Conservation (phyloP, 352 stramenopile species). For the Phytophthora citrophthora region DNA sequence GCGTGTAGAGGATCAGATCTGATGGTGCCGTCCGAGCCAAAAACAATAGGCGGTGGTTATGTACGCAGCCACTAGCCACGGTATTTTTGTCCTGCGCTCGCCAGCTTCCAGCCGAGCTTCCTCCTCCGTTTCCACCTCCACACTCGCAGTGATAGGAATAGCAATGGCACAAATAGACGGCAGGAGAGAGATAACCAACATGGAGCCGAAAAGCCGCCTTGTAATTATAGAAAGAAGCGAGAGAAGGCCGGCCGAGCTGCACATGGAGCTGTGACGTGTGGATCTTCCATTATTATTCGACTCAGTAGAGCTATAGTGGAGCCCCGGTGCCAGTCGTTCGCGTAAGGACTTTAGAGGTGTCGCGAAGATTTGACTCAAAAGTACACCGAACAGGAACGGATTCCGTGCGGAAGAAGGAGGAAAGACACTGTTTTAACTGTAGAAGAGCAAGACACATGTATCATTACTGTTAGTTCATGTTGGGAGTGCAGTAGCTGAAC, state of each 20-base stretch:
- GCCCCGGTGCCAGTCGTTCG: too few species aligned
- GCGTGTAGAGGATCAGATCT: slow-evolving; percentile 21
- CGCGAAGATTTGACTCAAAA: not conserved
- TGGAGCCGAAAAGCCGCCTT: slow-evolving; percentile 24
- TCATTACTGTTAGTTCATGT: too few species aligned
- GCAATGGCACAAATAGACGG: slow-evolving; percentile 29
- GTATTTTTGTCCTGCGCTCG: slow-evolving; percentile 31
- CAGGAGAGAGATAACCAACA: slow-evolving; percentile 25
- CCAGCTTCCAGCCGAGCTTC: not conserved
- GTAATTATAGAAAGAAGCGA: slow-evolving; percentile 44
- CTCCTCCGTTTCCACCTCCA: slow-evolving; percentile 31
- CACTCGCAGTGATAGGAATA: slow-evolving; percentile 36
- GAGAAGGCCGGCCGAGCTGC: slow-evolving; percentile 29
- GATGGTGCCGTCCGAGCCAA: not conserved
- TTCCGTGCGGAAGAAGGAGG: not conserved
- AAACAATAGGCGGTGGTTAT: slow-evolving; percentile 28
- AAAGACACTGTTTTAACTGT: not conserved
- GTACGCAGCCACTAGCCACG: not conserved
- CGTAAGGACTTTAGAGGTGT: too few species aligned
- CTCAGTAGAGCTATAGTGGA: not conserved
- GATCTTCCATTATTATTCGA: slow-evolving; percentile 18
- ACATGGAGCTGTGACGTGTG: not conserved
- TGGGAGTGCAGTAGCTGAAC: too few species aligned
- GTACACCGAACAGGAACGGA: slow-evolving; percentile 6
- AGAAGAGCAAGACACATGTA: too few species aligned